phyloP scores from a whole-genome alignment of 495 filamentous ascomycete species.

The Annulohypoxylon bovei region DNA sequence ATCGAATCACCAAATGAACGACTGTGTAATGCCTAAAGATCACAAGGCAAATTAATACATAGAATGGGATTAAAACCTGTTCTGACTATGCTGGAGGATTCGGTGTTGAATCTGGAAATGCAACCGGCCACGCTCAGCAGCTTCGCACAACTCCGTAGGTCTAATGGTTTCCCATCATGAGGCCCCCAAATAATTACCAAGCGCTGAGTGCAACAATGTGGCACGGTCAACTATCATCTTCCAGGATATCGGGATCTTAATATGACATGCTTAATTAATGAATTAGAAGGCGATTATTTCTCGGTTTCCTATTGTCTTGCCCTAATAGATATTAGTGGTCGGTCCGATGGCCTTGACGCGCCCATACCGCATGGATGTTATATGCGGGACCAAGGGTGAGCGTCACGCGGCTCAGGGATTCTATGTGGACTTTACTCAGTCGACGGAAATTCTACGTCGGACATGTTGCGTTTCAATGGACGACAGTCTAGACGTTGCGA shows the following conservation, averaged over 20 bases:
- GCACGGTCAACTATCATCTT: constrained; percentile 1
- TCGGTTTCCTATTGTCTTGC: constrained; percentile 21
- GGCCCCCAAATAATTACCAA: neutral
- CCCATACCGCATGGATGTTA: constrained; percentile 2
- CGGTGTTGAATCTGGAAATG: neutral
- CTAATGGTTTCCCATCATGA: constrained; percentile 8
- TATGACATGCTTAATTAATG: neutral
- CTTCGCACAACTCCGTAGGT: constrained; percentile 1
- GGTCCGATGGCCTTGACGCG: constrained; percentile 23
- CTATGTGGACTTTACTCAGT: neutral
- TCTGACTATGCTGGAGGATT: neutral
- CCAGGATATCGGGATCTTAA: neutral
- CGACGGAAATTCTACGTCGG: constrained; percentile 10
- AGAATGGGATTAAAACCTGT: neutral
- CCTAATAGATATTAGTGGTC: constrained; percentile 19
- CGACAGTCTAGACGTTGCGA: constrained; percentile 14
- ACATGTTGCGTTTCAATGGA: neutral
- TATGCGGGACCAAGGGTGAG: constrained; percentile 12
- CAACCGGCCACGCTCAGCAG: neutral
- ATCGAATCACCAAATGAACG: neutral
- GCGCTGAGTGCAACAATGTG: constrained; percentile 3
- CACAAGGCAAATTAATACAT: neutral
- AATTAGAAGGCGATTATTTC: neutral
- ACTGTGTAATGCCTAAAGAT: neutral
- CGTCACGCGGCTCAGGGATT: constrained; percentile 20